phyloP scores from a whole-genome alignment of 371 early-diverging fungal genomes.

The Basidiobolus meristosporus region DNA sequence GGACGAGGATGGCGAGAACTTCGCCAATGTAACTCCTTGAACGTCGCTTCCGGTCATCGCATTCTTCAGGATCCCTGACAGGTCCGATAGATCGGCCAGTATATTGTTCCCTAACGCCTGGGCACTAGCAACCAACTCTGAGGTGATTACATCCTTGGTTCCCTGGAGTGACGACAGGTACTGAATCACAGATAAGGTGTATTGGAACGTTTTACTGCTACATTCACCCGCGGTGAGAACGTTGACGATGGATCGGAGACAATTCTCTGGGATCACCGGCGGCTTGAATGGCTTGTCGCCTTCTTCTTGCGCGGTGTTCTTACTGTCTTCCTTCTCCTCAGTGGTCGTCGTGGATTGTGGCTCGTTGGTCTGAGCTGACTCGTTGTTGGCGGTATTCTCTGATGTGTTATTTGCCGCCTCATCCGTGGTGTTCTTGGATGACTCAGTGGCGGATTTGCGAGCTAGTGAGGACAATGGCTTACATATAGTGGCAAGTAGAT shows the following conservation, averaged over 20 bases:
- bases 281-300: slow-evolving; percentile 36
- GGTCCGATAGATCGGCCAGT: slow-evolving; percentile 35
- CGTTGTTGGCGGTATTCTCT: background rate
- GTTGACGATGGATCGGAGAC: slow-evolving; percentile 64
- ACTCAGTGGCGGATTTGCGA: background rate
- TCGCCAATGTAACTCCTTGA: too few relatives aligned
- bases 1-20: slow-evolving; percentile 70
- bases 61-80: slow-evolving; percentile 31
- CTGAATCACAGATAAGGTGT: slow-evolving; percentile 73
- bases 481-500: slow-evolving; percentile 54
- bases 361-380: background rate
- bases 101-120: slow-evolving; percentile 49
- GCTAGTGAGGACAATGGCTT: slow-evolving; percentile 40
- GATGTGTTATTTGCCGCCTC: background rate
- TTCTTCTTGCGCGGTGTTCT: too few relatives aligned
- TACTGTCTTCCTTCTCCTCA: background rate
- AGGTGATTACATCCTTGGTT: slow-evolving; percentile 51
- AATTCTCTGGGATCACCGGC: slow-evolving; percentile 49
- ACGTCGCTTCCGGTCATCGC: slow-evolving; percentile 8
- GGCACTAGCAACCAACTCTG: slow-evolving; percentile 50
- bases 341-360: background rate
- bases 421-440: background rate
- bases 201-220: slow-evolving; percentile 85
- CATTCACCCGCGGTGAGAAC: slow-evolving; percentile 82
- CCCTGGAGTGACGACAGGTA: slow-evolving; percentile 55